phyloP scores from a whole-genome alignment of 768 basidiomycete species.

The Kwoniella sp. region DNA sequence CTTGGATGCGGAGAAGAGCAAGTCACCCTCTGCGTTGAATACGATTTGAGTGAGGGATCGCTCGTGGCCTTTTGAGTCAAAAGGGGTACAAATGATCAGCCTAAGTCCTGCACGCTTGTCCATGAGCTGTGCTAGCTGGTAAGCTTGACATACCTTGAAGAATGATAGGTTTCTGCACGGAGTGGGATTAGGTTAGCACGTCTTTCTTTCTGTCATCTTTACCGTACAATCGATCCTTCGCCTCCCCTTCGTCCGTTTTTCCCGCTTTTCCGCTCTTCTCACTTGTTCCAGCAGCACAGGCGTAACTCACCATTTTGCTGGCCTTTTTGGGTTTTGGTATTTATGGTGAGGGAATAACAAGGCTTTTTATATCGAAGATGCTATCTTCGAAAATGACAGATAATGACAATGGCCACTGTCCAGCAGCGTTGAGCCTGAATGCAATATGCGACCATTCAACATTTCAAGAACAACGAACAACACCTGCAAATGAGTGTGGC shows the following conservation, averaged over 20 bases:
- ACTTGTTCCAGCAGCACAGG: background rate
- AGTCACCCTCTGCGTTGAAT: slow-evolving; percentile 94
- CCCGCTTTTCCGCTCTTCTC: background rate
- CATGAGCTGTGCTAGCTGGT: too few relatives aligned
- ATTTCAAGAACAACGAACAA: slow-evolving; percentile 8
- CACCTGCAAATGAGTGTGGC: slow-evolving; percentile 16
- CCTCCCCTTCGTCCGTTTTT: background rate
- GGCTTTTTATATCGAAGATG: background rate
- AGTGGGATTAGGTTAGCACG: background rate
- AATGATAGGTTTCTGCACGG: slow-evolving; percentile 69
- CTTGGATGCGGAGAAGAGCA: slow-evolving; percentile 94
- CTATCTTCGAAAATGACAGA: background rate
- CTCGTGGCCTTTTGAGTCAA: slow-evolving; percentile 72
- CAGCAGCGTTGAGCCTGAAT: background rate
- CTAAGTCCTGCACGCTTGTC: too few relatives aligned
- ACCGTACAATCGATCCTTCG: too few relatives aligned
- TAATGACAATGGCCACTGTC: background rate
- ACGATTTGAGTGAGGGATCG: slow-evolving; percentile 96
- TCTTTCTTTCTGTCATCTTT: too few relatives aligned
- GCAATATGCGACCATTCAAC: slow-evolving; percentile 10
- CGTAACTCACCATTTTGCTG: slow-evolving; percentile 30
- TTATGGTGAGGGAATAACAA: background rate
- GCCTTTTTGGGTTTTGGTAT: background rate
- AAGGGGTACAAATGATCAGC: too few relatives aligned
- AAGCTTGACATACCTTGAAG: slow-evolving; percentile 67